Evolutionary conservation across 1,284 basidiomycete species (phyloP).

Genomic region (Leucocoprinus gongylophorus): DNA sequence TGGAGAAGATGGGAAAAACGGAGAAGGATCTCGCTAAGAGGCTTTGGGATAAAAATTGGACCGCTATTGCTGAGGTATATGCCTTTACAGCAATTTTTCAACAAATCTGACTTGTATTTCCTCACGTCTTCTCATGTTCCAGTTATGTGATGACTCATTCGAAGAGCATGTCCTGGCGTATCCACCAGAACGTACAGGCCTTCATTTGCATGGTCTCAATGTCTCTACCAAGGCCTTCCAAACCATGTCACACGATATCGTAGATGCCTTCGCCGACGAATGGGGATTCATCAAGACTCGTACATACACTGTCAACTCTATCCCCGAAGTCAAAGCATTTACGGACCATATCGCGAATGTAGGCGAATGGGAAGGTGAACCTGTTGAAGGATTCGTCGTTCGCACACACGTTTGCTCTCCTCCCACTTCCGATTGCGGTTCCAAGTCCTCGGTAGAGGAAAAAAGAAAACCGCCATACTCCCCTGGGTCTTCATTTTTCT

Average conservation of each 20-base stretch:
- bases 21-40: conserved; percentile 67
- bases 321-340: conserved; percentile 69
- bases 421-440: conserved; percentile 23
- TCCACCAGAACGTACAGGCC: conserved; percentile 74
- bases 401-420: conserved; percentile 59
- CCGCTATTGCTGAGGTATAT: conserved; percentile 82
- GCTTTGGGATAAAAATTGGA: conserved; percentile 83
- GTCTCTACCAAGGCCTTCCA: conserved; percentile 62
- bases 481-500: conserved; percentile 87
- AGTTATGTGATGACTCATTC: conserved; percentile 97
- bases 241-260: conserved; percentile 62
- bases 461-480: conserved; percentile 51
- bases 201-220: conserved; percentile 94
- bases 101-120: background rate
- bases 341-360: conserved; percentile 61
- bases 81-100: conserved; percentile 13
- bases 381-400: conserved; percentile 96
- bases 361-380: conserved; percentile 78
- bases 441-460: conserved; percentile 7
- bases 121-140: conserved; percentile 1
- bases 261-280: conserved; percentile 77
- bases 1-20: conserved; percentile 57
- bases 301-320: conserved; percentile 51
- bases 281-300: conserved; percentile 91
- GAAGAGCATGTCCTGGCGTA: conserved; percentile 96